Base-by-base conservation (phyloP, 306 rosid species). In the Cucumis cinereus region DNA sequence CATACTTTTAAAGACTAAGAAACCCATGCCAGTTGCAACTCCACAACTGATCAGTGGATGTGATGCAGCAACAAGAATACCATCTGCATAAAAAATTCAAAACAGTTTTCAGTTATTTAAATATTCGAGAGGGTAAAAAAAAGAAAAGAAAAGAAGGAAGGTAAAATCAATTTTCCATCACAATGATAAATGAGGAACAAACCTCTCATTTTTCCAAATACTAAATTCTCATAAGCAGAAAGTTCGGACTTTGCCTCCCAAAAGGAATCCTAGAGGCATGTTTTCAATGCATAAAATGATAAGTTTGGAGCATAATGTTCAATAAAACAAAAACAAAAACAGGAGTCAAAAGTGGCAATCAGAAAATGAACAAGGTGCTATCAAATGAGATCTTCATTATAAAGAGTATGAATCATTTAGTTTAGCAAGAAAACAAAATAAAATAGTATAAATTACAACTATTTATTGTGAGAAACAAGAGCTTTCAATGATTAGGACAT, bases 171-270 rank as follows among this genome's bases (percentile, higher is more conserved):
- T 30, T 53, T 17, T 38, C 26, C 36, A 35, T 7, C 41, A 68
- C 35, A 26, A 1, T 28, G 66, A 36, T 79, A 78, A n/a, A 50
- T 40, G 54, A 67, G 63, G 43, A 11, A 52, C 80, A 78, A 76
- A 94, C 98, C 98, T 94, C 86, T 90, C 70, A 94, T 79, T 86
- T 91, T 88, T 35, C 81, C 90, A 76, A 94, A 78, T 12, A 90
- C 17, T 72, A 87, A 41, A 41, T 83, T 84, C 81, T 91, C 96
- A 14, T 90, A 91, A 41, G 84, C 85, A 83, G 57, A 76, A 74
- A 74, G 87, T 77, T 89, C 87, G 64, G 95, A 86, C 87, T 86
- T 91, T 49, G 84, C 77, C 68, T 90, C 96, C 56, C 82, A 85
- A 77, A 91, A 82, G 60, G 83, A 73, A 66, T 76, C 82, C 98